A percentile compares a stretch with the other conserved stretches of the same genome.
Conservation (phyloP, 371 early-diverging fungal genomes). For the Lichtheimia ornata region DNA sequence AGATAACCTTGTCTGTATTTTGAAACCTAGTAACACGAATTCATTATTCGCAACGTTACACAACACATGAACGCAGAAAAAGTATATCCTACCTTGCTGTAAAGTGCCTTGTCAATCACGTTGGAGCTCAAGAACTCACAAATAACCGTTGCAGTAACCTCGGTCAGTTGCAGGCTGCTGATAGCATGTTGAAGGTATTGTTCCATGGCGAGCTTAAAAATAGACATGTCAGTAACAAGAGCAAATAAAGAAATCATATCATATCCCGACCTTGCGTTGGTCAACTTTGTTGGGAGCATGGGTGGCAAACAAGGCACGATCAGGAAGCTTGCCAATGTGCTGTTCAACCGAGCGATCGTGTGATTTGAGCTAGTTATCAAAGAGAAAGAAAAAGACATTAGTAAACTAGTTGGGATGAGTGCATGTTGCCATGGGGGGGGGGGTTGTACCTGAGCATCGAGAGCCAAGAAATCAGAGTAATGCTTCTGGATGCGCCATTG, state of each 20-base stretch:
- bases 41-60: constrained; percentile 21
- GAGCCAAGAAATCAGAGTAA: constrained; percentile 74
- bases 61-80: constrained; percentile 16
- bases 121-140: constrained; percentile 72
- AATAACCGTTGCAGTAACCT: constrained; percentile 61
- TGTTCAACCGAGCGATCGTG: constrained; percentile 40
- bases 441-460: constrained; percentile 75
- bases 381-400: not conserved
- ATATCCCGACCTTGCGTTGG: constrained; percentile 54
- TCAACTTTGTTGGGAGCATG: constrained; percentile 72
- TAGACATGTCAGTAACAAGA: too few species aligned
- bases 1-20: constrained; percentile 77
- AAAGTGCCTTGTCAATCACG: constrained; percentile 40
- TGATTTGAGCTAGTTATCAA: constrained; percentile 24
- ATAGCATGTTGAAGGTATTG: constrained; percentile 62
- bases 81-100: constrained; percentile 43
- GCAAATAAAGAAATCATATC: too few species aligned
- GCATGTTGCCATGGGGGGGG: not conserved
- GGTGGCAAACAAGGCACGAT: constrained; percentile 71
- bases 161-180: constrained; percentile 34
- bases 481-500: constrained; percentile 84
- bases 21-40: constrained; percentile 57
- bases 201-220: constrained; percentile 17
- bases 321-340: constrained; percentile 73
- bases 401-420: too few species aligned